These are phyloP conservation scores for Paralagenidium karlingii DNA, from an alignment of 352 stramenopile genomes.

Conservation along the genomic window DNA sequence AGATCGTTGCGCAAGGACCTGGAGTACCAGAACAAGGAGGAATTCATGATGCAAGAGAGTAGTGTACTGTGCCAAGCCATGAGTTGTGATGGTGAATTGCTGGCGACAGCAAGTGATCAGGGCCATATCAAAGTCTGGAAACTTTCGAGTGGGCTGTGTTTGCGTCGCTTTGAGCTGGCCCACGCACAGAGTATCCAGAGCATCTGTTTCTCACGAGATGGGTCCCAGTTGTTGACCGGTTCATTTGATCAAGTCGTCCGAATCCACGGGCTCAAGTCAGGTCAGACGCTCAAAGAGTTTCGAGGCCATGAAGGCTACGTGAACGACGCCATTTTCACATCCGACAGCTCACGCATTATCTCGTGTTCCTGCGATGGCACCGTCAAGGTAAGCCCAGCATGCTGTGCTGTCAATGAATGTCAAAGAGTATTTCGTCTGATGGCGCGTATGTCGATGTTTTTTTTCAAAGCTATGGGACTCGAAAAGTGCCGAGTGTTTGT, in stretches of 20 bases:
- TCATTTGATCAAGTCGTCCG: conserved; percentile 83
- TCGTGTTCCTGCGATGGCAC: conserved; percentile 86
- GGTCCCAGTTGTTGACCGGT: conserved; percentile 82
- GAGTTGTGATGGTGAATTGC: conserved; percentile 73
- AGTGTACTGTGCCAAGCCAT: conserved; percentile 81
- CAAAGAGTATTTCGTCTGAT: neutral
- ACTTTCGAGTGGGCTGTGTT: conserved; percentile 76
- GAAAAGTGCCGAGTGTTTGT: conserved; percentile 71
- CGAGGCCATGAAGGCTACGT: conserved; percentile 87
- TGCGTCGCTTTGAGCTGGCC: conserved; percentile 81
- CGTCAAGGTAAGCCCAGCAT: conserved; percentile 40
- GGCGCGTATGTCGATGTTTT: neutral
- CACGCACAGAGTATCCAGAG: conserved; percentile 74
- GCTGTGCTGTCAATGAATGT: conserved; percentile 1
- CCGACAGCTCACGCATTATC: conserved; percentile 60
- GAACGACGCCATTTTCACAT: conserved; percentile 76
- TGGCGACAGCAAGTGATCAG: conserved; percentile 80
- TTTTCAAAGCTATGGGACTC: conserved; percentile 60
- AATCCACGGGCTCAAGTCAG: conserved; percentile 89
- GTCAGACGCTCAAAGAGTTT: conserved; percentile 91
- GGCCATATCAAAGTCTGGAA: conserved; percentile 91
- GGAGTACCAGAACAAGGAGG: conserved; percentile 86
- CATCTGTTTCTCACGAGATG: conserved; percentile 84
- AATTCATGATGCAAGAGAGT: conserved; percentile 89
- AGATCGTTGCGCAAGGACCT: conserved; percentile 85